Evolutionary conservation across 2,329 filamentous ascomycete genomes (phyloP).

Genomic region (Myriosclerotinia curreyana): DNA sequence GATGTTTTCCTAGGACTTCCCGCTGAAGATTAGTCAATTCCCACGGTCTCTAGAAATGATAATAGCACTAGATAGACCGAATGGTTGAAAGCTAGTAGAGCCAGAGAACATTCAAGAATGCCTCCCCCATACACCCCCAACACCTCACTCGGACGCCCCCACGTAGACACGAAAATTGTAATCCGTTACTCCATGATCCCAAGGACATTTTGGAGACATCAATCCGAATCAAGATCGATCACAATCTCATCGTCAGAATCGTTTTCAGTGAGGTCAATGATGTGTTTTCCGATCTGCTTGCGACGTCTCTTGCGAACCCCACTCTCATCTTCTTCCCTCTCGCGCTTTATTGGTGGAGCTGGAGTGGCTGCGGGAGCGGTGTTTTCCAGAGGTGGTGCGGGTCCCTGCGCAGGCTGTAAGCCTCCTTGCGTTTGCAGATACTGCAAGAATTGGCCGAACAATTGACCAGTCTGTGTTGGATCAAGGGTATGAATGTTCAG

Average conservation of each 20-base stretch:
- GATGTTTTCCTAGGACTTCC: too few relatives aligned
- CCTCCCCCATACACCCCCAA: too few relatives aligned
- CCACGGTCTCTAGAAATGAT: too few relatives aligned
- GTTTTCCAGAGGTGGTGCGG: too few relatives aligned
- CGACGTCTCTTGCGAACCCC: background rate
- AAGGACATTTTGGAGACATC: background rate
- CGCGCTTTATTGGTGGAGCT: background rate
- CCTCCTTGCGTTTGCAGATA: background rate
- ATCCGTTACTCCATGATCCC: background rate
- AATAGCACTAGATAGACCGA: too few relatives aligned
- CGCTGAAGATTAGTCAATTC: too few relatives aligned
- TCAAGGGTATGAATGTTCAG: background rate
- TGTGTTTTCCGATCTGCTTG: background rate
- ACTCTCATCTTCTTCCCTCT: background rate
- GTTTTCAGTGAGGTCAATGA: constrained; percentile 10
- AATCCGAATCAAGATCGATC: background rate
- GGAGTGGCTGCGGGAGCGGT: background rate
- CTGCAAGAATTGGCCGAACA: background rate
- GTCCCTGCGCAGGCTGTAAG: background rate
- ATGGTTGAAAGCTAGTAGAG: too few relatives aligned
- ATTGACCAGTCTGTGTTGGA: background rate
- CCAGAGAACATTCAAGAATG: too few relatives aligned
- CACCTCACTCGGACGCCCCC: too few relatives aligned
- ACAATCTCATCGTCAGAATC: constrained; percentile 6
- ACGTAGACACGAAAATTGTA: too few relatives aligned